Evolutionary conservation across 768 basidiomycete genomes (phyloP), one percentile per base, ranked within the genome.

Genomic region (Boletus fagicola): DNA sequence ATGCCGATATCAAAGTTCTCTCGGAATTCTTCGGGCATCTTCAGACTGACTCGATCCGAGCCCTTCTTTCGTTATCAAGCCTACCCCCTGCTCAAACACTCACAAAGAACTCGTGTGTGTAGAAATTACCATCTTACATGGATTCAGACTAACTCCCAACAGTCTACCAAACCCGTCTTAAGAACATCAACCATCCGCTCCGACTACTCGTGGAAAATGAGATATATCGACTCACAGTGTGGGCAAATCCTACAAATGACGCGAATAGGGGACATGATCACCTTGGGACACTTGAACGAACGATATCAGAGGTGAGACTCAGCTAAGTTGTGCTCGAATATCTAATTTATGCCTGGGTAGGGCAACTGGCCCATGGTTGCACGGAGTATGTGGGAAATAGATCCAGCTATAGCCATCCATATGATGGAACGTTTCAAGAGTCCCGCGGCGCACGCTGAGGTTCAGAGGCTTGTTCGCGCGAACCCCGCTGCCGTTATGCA

Each of bases 151-250:
- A 36, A 67, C 53, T 43, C 8, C 40, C 61, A 13, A 18, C 65
- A 83, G 87, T 87, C 42, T 90, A 85, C 64, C 69, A 72, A 13
- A 73, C 77, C 5, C 80, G 80, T 42, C 82, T 96, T 39, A 83
- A 84, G 54, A 85, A 78, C 44, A 75, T 89, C 5, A 88, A 88
- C 56, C 79, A 82, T 20, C 86, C 96, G 0, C 76, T 98, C n/a
- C 80, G 87, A 22, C 73, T 96, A 9, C 80, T 98, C 13, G 85
- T 94, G 8, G 93, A 96, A 71, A 94, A 92, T 67, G 97, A 99
- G 70, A 85, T 98, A 43, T 84, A 80, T 64, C 82, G 94, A 16
- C 74, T 98, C 43, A 81, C 77, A 5, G 94, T 98, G 9, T 98
- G 97, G 97, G 78, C 78, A 44, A 98, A 98, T 71, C 92, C 93